Conservation (phyloP, 805 yeast species). For the Ogataea henricii region DNA sequence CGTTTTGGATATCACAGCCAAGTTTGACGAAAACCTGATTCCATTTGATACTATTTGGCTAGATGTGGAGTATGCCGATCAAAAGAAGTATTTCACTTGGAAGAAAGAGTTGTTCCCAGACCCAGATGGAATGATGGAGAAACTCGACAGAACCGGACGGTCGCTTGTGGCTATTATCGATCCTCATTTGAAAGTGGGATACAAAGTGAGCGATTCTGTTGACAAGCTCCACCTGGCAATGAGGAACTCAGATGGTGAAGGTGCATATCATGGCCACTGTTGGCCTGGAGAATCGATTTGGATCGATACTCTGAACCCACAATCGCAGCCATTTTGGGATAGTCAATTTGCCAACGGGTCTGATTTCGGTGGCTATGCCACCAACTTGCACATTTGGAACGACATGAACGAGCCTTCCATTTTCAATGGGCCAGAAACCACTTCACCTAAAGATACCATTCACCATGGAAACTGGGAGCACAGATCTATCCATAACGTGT, state of each 20-base stretch:
- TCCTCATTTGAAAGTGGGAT: constrained; percentile 82
- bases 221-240: constrained; percentile 45
- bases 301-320: constrained; percentile 82
- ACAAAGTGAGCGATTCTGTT: constrained; percentile 60
- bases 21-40: constrained; percentile 71
- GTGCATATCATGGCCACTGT: constrained; percentile 77
- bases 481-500: constrained; percentile 85
- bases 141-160: constrained; percentile 71
- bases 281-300: constrained; percentile 98
- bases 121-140: constrained; percentile 66
- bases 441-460: constrained; percentile 78
- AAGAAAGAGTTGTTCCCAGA: constrained; percentile 69
- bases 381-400: constrained; percentile 87
- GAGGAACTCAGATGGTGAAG: constrained; percentile 43
- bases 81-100: constrained; percentile 93
- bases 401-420: constrained; percentile 98
- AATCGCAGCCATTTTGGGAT: constrained; percentile 61
- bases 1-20: constrained; percentile 66
- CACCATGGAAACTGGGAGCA: constrained; percentile 87
- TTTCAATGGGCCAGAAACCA: constrained; percentile 91
- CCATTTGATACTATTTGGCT: constrained; percentile 95
- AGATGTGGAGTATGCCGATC: constrained; percentile 88
- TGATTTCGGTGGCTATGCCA: constrained; percentile 47
- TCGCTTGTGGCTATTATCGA: constrained; percentile 84
- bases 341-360: constrained; percentile 49